Conservation (phyloP, 169 alveolate species). For the Eimeria sp. region DNA sequence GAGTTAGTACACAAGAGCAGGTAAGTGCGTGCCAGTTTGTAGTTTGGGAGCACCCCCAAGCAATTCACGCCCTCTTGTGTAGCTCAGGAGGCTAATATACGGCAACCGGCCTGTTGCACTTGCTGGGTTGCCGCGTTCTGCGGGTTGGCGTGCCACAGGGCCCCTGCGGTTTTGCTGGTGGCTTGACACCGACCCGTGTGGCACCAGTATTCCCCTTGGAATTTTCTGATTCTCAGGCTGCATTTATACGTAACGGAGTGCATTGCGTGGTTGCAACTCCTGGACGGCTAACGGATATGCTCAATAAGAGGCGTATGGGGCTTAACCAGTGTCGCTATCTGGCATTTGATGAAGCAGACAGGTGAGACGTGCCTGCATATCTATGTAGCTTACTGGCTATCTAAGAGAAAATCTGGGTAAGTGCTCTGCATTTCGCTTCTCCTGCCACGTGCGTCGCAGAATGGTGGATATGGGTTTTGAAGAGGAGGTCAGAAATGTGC, state of each 20-base stretch:
- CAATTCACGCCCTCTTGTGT: not conserved
- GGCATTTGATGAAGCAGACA: conserved; percentile 99
- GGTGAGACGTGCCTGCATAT: conserved; percentile 80
- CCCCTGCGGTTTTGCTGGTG: not conserved
- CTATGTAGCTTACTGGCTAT: too few species aligned
- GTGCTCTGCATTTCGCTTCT: not conserved
- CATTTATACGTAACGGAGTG: conserved; percentile 91
- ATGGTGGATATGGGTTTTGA: conserved; percentile 98
- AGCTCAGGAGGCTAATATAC: not conserved
- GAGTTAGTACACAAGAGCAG: conserved; percentile 89
- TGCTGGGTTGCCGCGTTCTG: not conserved
- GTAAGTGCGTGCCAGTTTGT: conserved; percentile 49
- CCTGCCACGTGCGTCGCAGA: conserved; percentile 67
- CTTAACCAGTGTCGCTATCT: conserved; percentile 95
- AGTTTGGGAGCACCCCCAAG: not conserved
- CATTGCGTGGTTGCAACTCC: conserved; percentile 99
- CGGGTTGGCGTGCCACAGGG: not conserved
- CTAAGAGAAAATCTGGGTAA: not conserved
- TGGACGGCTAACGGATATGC: conserved; percentile 97
- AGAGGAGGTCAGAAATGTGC: conserved; percentile 96
- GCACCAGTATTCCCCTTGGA: not conserved
- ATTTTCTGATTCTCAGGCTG: conserved; percentile 56
- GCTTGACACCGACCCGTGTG: not conserved
- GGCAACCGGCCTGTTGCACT: not conserved
- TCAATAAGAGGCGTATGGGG: conserved; percentile 93